Conservation (phyloP, 2,329 filamentous ascomycete species). For the Sporothrix schenckii region DNA sequence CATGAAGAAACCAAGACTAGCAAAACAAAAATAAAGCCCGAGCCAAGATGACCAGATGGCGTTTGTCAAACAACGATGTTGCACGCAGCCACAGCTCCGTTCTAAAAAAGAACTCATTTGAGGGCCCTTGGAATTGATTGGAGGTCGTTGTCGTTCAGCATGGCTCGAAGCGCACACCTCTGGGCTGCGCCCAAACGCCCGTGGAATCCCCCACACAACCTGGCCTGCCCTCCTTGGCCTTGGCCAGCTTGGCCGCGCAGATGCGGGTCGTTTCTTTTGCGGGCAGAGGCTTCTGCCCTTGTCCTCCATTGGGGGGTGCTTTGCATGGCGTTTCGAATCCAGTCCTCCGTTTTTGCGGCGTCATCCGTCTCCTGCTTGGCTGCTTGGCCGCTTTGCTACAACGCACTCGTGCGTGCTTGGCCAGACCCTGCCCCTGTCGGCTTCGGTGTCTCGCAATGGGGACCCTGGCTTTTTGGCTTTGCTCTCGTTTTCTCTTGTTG, state of each 20-base stretch:
- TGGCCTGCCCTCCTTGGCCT: not conserved
- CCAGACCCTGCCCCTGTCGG: not conserved
- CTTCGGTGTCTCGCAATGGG: constrained; percentile 9
- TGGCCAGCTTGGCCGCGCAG: not conserved
- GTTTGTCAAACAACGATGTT: not conserved
- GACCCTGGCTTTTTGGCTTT: not conserved
- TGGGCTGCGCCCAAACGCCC: not conserved
- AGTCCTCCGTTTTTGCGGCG: not conserved
- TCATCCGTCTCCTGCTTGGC: not conserved
- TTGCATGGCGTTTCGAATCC: constrained; percentile 22
- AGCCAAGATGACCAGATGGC: too few relatives aligned
- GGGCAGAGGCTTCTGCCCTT: constrained; percentile 7
- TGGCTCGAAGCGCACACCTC: not conserved
- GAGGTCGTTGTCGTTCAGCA: not conserved
- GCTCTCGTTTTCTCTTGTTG: not conserved
- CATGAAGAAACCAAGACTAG: too few relatives aligned
- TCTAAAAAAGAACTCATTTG: not conserved
- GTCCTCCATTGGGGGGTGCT: too few relatives aligned
- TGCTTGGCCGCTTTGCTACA: not conserved
- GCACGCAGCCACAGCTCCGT: not conserved
- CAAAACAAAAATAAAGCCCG: not conserved
- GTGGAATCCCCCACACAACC: not conserved
- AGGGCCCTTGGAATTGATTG: not conserved
- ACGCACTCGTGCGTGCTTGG: not conserved
- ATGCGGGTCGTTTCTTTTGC: constrained; percentile 7